These are phyloP conservation scores for Sphagnum tenellum DNA, from an alignment of 225 moss, liverwort and hornwort genomes.

Conservation along the genomic window DNA sequence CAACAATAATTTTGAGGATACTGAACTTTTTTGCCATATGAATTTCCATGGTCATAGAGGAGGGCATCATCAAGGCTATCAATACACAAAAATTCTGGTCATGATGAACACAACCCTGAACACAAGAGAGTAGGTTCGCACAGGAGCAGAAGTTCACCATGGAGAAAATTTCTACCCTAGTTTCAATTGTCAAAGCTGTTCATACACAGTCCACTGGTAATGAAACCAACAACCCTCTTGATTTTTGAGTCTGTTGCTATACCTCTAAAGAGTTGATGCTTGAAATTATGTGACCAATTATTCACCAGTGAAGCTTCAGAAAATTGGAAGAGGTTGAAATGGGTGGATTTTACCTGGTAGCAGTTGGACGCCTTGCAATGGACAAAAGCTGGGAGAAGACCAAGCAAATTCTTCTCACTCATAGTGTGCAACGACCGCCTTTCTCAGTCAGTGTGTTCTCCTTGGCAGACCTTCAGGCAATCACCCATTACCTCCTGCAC, in stretches of 20 bases:
- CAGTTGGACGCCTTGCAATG: constrained; percentile 51
- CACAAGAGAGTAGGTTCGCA: constrained; percentile 50
- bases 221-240: background rate
- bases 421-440: constrained; percentile 87
- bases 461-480: constrained; percentile 68
- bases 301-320: no score
- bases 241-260: background rate
- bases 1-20: background rate
- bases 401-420: constrained; percentile 63
- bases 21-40: background rate
- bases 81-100: no score
- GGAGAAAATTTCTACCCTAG: constrained; percentile 70
- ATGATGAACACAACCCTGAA: no score
- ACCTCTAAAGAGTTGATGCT: no score
- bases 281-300: no score
- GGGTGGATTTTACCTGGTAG: background rate
- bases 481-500: constrained; percentile 81
- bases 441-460: constrained; percentile 78
- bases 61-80: no score
- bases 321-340: no score
- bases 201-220: constrained; percentile 77
- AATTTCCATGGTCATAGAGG: background rate
- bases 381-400: constrained; percentile 79
- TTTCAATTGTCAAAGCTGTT: constrained; percentile 69
- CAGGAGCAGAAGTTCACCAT: constrained; percentile 63